Evolutionary conservation across 306 rosid genomes (phyloP), one percentile per base, ranked within the genome.

Genomic region (Glycyrrhiza uralensis): DNA sequence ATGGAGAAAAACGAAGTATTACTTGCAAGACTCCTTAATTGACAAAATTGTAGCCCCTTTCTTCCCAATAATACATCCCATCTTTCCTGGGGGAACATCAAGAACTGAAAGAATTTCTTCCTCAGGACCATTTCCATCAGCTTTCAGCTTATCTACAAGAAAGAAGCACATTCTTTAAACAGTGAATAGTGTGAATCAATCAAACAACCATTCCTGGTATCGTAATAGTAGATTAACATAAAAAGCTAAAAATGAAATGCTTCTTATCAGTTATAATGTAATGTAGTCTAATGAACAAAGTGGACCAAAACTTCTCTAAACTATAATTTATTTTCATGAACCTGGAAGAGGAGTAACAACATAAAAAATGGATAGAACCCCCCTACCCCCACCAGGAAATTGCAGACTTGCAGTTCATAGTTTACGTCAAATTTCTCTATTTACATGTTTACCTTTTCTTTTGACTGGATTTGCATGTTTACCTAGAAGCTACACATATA

Each of bases 91-190:
- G 18, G 97, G 99, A 84, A 95, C 86, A 84, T 85, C 93, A 69
- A 95, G 84, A 28, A 95, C 96, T 7, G 99, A 91, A 42, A 91
- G 96, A 77, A 91, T 89, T 88, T 95, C 99, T 81, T 91, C 96
- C 81, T 91, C 96, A 0, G 77, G 90, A 33, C 49, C 89, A 81
- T 75, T 61, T 68, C 77, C 95, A 22, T 89, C 89, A 54, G 58
- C 71, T 64, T 46, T 81, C 64, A 91, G 79, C 76, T 46, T 39
- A 76, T 86, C 99, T 86, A 76, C 63, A 66, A 39, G 41, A 45
- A 67, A 81, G 33, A 38, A 80, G 46, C 45, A 44, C 35, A 79
- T 14, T 39, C 55, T 66, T 74, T 52, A 76, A 66, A 67, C 59
- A 57, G 50, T 69, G 44, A 59, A 63, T 52, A 56, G 44, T 49